phyloP scores from a whole-genome alignment of 1,284 basidiomycete species.

The Ceratobasidium sp. region DNA sequence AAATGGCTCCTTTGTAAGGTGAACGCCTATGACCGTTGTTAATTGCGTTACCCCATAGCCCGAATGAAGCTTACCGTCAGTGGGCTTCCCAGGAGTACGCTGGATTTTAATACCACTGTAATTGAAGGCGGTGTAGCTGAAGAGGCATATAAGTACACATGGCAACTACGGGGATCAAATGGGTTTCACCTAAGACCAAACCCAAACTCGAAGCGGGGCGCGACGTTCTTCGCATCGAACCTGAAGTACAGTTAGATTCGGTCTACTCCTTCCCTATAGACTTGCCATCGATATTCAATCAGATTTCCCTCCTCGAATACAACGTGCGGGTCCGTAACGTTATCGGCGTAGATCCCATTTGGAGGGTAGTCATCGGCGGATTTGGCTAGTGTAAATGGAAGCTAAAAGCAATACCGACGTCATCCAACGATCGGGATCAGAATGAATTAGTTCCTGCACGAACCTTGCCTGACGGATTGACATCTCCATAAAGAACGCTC shows the following conservation, averaged over 20 bases:
- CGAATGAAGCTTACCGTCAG: constrained; percentile 1
- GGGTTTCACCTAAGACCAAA: constrained; percentile 55
- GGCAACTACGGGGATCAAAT: constrained; percentile 28
- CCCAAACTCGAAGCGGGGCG: constrained; percentile 53
- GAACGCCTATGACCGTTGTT: not conserved
- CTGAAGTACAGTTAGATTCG: not conserved
- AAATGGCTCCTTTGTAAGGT: constrained; percentile 18
- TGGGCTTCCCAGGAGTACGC: not conserved
- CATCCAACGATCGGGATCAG: constrained; percentile 49
- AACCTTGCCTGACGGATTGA: constrained; percentile 76
- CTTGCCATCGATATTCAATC: constrained; percentile 40
- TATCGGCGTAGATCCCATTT: constrained; percentile 45
- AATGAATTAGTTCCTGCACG: constrained; percentile 81
- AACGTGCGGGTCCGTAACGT: constrained; percentile 49
- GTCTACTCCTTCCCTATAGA: too few species aligned
- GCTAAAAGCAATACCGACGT: not conserved
- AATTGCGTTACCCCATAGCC: not conserved
- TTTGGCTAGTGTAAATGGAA: not conserved
- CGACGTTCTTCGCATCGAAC: constrained; percentile 42
- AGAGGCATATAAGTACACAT: not conserved
- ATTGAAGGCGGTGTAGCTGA: constrained; percentile 56
- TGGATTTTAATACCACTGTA: constrained; percentile 50
- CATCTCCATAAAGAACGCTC: constrained; percentile 72
- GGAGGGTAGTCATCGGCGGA: constrained; percentile 19
- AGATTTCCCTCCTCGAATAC: constrained; percentile 66